Conservation (phyloP, 371 early-diverging fungal species). For the Mucor piriformis region DNA sequence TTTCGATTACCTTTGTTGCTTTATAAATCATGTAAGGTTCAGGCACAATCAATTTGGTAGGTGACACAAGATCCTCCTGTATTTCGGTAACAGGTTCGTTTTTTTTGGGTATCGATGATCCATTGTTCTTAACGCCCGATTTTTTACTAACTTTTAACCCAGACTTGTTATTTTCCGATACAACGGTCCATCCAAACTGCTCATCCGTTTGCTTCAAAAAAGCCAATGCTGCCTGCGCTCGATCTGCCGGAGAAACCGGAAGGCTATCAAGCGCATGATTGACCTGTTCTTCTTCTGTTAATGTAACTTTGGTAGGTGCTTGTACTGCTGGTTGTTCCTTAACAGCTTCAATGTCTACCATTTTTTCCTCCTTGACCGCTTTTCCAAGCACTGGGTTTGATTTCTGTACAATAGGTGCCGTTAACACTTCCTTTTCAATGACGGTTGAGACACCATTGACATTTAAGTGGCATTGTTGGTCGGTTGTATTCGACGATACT, state of each 20-base stretch:
- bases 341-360: background rate
- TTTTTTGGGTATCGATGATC: background rate
- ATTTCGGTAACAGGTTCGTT: background rate
- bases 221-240: conserved; percentile 34
- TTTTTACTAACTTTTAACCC: conserved; percentile 53
- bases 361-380: background rate
- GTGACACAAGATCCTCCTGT: background rate
- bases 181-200: conserved; percentile 52
- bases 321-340: background rate
- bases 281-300: conserved; percentile 6
- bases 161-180: conserved; percentile 50
- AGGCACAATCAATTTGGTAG: conserved; percentile 32
- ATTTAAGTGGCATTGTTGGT: conserved; percentile 4
- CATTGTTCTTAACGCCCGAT: conserved; percentile 21
- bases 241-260: conserved; percentile 27
- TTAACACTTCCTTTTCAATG: conserved; percentile 7
- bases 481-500: background rate
- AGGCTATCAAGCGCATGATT: conserved; percentile 3
- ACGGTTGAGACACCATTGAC: conserved; percentile 30
- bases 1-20: conserved; percentile 61
- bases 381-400: background rate
- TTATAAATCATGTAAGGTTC: conserved; percentile 58
- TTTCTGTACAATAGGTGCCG: background rate
- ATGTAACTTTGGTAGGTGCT: background rate
- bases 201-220: conserved; percentile 40